Percentiles rank a stretch among this genome's conserved stretches.
Evolutionary conservation across 1,284 basidiomycete species (phyloP).

Genomic region (Xerocomus amazonicus): DNA sequence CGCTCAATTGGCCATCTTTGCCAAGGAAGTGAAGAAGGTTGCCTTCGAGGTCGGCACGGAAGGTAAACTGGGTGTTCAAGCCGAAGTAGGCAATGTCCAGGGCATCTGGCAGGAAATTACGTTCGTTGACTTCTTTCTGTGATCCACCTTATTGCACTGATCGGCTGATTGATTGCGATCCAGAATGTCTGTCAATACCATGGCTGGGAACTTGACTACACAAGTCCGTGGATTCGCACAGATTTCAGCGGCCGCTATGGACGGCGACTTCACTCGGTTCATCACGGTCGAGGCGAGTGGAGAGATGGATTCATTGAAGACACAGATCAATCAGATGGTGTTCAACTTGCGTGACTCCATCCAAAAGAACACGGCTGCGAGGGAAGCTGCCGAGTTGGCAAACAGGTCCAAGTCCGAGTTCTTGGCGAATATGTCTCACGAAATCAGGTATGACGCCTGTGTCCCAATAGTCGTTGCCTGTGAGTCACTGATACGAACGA

Average conservation of each 20-base stretch:
- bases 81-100: slow-evolving; percentile 95
- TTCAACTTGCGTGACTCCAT: slow-evolving; percentile 96
- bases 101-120: slow-evolving; percentile 99
- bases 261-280: slow-evolving; percentile 98
- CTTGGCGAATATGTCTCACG: slow-evolving; percentile 96
- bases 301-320: slow-evolving; percentile 99
- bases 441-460: slow-evolving; percentile 66
- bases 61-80: slow-evolving; percentile 95
- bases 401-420: slow-evolving; percentile 98
- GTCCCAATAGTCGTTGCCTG: neutral
- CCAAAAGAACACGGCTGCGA: slow-evolving; percentile 98
- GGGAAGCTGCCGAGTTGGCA: slow-evolving; percentile 95
- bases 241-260: slow-evolving; percentile 97
- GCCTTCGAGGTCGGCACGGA: slow-evolving; percentile 95
- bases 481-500: slow-evolving; percentile 15
- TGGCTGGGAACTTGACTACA: slow-evolving; percentile 95
- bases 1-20: slow-evolving; percentile 92
- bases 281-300: slow-evolving; percentile 98
- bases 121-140: slow-evolving; percentile 47
- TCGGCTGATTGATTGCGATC: slow-evolving; percentile 5
- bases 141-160: neutral
- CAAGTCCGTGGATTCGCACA: slow-evolving; percentile 99
- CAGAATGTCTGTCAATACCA: slow-evolving; percentile 88
- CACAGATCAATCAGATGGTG: slow-evolving; percentile 99
- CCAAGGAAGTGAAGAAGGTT: slow-evolving; percentile 93